These are phyloP conservation scores for Yamadazyma dushanensis DNA, from an alignment of 1,139 yeast species.

Conservation along the genomic window DNA sequence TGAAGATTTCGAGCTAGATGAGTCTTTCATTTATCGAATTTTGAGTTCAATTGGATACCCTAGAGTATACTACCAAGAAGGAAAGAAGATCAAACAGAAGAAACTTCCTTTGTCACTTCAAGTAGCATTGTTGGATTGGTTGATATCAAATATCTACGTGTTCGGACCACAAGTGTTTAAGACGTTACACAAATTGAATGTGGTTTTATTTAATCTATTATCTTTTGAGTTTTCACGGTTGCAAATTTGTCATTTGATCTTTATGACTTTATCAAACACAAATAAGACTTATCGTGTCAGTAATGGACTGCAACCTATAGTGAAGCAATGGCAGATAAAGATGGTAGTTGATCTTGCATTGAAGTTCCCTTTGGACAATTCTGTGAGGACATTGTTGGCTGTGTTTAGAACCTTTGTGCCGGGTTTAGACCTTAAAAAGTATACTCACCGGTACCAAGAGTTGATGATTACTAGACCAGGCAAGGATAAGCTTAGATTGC, in stretches of 20 bases:
- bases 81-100: constrained; percentile 24
- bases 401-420: constrained; percentile 27
- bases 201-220: constrained; percentile 31
- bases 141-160: constrained; percentile 26
- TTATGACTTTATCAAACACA: constrained; percentile 21
- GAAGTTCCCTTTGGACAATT: constrained; percentile 37
- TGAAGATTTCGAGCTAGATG: not conserved
- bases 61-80: constrained; percentile 25
- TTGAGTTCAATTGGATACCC: constrained; percentile 32
- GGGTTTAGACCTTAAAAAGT: constrained; percentile 19
- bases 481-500: constrained; percentile 1
- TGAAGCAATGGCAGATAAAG: constrained; percentile 39
- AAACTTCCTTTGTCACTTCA: constrained; percentile 25
- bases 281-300: constrained; percentile 13
- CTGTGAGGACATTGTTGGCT: constrained; percentile 25
- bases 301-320: constrained; percentile 9
- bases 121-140: constrained; percentile 31
- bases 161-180: constrained; percentile 23
- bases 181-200: constrained; percentile 20
- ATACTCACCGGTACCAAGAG: constrained; percentile 2
- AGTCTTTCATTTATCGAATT: constrained; percentile 16
- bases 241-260: constrained; percentile 29
- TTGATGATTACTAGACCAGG: constrained; percentile 1
- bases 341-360: constrained; percentile 30
- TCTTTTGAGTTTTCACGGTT: constrained; percentile 38